Evolutionary conservation across 225 moss, liverwort and hornwort species (phyloP), one percentile per base, ranked within the genome.

Genomic region (Ulota crispa): DNA sequence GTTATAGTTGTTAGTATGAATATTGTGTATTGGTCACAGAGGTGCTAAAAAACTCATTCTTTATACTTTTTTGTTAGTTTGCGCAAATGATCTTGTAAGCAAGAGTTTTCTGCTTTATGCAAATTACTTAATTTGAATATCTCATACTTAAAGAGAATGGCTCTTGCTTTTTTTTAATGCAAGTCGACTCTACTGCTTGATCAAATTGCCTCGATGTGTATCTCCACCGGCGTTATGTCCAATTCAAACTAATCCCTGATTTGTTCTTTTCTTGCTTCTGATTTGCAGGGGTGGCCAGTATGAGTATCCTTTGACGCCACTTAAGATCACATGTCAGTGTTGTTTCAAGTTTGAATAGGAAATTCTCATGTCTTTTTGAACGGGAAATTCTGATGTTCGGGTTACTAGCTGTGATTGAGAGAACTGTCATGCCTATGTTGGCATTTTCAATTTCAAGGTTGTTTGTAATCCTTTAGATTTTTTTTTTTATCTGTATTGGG

Each of bases 261-360:
- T 30, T 36, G 27, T 37, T 61, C 45, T 76, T 73, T 73, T 66
- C 28, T 68, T 84, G 82, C 72, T 89, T 92, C 64, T 84, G 60
- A 74, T 81, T 54, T 91, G 93, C 91, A 83, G 97, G 97, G 31
- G 97, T 98, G 75, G 95, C 97, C 73, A 98, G 95, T 89, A 98
- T 98, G 97, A 98, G 97, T 97, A 97, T 97, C 97, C 97, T 89
- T 70, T 69, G 24, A 64, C 65, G 80, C 54, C 23, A 18, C 56
- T 56, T 71, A 54, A 70, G 63, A 68, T 66, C 63, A 9, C 37
- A 53, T 57, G 70, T 76, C 53, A 76, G 34, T 70, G 19, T 43
- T 36, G 23, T 78, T 81, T 81, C 53, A 72, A 80, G 15, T 53
- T 61, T 42, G 28, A 73, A 5, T 50, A 4, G 50, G 50, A 47